phyloP scores from a whole-genome alignment of 1,284 basidiomycete species.

The Schizophyllum commune region DNA sequence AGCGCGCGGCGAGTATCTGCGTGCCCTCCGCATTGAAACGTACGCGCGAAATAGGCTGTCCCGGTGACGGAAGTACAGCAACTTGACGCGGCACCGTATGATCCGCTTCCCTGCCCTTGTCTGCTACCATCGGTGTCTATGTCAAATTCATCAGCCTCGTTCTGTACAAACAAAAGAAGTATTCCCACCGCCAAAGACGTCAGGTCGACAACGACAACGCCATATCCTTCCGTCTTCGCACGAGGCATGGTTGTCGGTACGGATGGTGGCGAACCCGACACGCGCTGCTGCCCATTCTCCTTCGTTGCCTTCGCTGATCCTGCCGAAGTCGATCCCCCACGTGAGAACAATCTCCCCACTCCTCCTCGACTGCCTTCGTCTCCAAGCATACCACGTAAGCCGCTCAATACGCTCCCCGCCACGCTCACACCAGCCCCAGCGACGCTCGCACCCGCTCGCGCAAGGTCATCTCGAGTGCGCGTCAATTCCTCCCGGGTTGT shows the following conservation, averaged over 20 bases:
- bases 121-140: neutral
- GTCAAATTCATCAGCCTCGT: too few relatives aligned
- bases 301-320: too few relatives aligned
- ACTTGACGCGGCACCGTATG: neutral
- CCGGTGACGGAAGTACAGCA: conserved; percentile 6
- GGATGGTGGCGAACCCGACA: too few relatives aligned
- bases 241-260: too few relatives aligned
- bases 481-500: neutral
- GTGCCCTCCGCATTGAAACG: conserved; percentile 8
- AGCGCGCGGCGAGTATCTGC: conserved; percentile 6
- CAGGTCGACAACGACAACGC: conserved; percentile 10
- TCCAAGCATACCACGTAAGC: neutral
- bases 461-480: neutral
- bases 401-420: neutral
- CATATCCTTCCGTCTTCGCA: neutral
- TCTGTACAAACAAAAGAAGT: too few relatives aligned
- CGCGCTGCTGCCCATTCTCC: too few relatives aligned
- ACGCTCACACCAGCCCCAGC: neutral
- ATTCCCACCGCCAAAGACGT: neutral
- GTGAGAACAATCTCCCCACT: too few relatives aligned
- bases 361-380: too few relatives aligned
- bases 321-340: too few relatives aligned
- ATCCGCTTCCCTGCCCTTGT: neutral
- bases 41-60: conserved; percentile 5
- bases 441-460: neutral